Evolutionary conservation across 495 filamentous ascomycete species (phyloP).

Genomic region (Aspergillus indologenus): DNA sequence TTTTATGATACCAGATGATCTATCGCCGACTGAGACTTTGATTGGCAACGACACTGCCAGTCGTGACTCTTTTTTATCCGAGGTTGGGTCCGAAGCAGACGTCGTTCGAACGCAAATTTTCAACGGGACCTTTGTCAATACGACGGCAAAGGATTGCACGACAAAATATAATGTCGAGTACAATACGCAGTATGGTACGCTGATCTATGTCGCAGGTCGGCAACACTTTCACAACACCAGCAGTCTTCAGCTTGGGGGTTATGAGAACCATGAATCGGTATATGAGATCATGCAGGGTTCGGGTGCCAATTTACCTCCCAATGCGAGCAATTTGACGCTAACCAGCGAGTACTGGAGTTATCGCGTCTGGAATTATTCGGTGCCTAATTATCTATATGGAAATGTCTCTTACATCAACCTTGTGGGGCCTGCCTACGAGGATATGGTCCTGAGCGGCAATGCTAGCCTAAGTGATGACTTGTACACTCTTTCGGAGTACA

Average conservation of each 20-base stretch:
- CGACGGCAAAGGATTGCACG: not conserved
- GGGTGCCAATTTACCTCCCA: not conserved
- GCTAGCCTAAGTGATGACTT: not conserved
- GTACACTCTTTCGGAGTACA: not conserved
- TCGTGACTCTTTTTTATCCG: not conserved
- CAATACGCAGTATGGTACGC: not conserved
- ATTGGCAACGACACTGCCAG: not conserved
- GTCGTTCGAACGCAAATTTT: not conserved
- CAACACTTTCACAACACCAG: not conserved
- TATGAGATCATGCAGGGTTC: not conserved
- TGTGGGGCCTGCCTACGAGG: not conserved
- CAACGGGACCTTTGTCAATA: not conserved
- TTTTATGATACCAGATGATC: conserved; percentile 4
- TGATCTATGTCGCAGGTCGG: not conserved
- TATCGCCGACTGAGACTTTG: not conserved
- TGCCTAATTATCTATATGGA: not conserved
- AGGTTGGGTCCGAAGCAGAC: not conserved
- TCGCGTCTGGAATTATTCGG: not conserved
- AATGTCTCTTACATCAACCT: not conserved
- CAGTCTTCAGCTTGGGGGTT: not conserved
- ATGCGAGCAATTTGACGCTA: not conserved
- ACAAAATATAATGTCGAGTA: not conserved
- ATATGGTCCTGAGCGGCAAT: not conserved
- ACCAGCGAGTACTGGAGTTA: not conserved
- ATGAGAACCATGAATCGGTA: not conserved